Evolutionary conservation across 306 rosid species (phyloP).

Genomic region (Dalbergia cochinchinensis): DNA sequence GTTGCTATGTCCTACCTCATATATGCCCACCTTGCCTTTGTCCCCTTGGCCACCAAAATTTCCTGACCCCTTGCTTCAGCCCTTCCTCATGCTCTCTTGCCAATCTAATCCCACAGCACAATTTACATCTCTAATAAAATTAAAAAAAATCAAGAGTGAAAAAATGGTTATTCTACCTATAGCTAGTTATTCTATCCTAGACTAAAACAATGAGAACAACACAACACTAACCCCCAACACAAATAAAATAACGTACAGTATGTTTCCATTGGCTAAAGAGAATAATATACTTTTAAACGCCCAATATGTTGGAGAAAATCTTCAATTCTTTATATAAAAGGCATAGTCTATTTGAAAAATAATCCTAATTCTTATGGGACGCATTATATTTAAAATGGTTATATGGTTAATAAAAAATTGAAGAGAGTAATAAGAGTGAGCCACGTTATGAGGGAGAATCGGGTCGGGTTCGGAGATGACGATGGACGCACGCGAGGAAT

Average conservation of each 20-base stretch:
- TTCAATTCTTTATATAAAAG: not conserved
- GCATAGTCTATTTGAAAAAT: too few relatives aligned
- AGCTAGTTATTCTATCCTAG: too few relatives aligned
- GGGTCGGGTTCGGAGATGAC: slow-evolving; percentile 31
- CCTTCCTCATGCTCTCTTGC: not conserved
- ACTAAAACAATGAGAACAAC: not conserved
- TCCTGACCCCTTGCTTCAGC: slow-evolving; percentile 3
- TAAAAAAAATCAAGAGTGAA: not conserved
- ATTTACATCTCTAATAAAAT: not conserved
- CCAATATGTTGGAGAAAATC: slow-evolving; percentile 2
- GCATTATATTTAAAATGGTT: not conserved
- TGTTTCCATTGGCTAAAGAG: not conserved
- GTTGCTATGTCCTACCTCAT: slow-evolving; percentile 7
- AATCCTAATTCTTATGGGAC: not conserved
- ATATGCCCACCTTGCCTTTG: slow-evolving; percentile 16
- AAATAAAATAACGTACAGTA: not conserved
- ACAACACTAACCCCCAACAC: slow-evolving; percentile 25
- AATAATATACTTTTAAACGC: not conserved
- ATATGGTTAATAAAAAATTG: too few relatives aligned
- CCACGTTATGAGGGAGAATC: not conserved
- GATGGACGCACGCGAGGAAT: slow-evolving; percentile 11
- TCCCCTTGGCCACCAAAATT: slow-evolving; percentile 17
- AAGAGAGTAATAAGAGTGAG: not conserved
- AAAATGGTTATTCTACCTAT: not conserved
- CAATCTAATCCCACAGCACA: slow-evolving; percentile 4